Percentiles rank a stretch among this genome's conserved stretches.
Conservation (phyloP, 2,329 filamentous ascomycete species). For the Dothistroma septosporum region DNA sequence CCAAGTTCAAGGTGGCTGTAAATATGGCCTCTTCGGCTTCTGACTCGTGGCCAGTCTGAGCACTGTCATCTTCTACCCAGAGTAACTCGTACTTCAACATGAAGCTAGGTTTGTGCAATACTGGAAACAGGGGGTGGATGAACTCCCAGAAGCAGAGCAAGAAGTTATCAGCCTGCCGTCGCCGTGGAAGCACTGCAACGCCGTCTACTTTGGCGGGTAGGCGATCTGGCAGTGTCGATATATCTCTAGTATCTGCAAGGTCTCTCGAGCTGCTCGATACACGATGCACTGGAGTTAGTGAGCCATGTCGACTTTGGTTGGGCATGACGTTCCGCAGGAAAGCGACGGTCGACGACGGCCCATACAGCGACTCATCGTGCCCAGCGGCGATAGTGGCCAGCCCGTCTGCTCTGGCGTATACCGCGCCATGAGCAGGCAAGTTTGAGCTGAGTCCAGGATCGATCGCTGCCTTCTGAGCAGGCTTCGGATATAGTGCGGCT, state of each 20-base stretch:
- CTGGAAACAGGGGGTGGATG: slow-evolving; percentile 28
- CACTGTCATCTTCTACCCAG: slow-evolving; percentile 18
- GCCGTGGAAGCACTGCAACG: slow-evolving; percentile 22
- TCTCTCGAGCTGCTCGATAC: background rate
- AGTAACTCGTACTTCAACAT: slow-evolving; percentile 22
- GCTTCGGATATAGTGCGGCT: background rate
- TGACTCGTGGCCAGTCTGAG: slow-evolving; percentile 7
- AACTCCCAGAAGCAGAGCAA: slow-evolving; percentile 28
- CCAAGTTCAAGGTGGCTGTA: slow-evolving; percentile 25
- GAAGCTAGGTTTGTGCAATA: slow-evolving; percentile 26
- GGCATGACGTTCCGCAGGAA: slow-evolving; percentile 25
- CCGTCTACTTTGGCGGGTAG: slow-evolving; percentile 15
- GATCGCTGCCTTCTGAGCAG: background rate
- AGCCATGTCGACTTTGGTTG: slow-evolving; percentile 14
- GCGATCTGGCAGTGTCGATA: slow-evolving; percentile 16
- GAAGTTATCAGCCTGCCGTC: slow-evolving; percentile 27
- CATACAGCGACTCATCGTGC: slow-evolving; percentile 21
- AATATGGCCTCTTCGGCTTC: slow-evolving; percentile 27
- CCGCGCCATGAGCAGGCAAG: background rate
- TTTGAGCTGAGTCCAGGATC: background rate
- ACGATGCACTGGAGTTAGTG: slow-evolving; percentile 12
- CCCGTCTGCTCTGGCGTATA: slow-evolving; percentile 18
- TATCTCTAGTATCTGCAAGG: slow-evolving; percentile 10
- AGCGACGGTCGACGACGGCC: slow-evolving; percentile 26
- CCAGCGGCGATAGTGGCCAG: slow-evolving; percentile 22